Evolutionary conservation across 352 stramenopile species (phyloP).

Genomic region (Phytophthora sansomeana): DNA sequence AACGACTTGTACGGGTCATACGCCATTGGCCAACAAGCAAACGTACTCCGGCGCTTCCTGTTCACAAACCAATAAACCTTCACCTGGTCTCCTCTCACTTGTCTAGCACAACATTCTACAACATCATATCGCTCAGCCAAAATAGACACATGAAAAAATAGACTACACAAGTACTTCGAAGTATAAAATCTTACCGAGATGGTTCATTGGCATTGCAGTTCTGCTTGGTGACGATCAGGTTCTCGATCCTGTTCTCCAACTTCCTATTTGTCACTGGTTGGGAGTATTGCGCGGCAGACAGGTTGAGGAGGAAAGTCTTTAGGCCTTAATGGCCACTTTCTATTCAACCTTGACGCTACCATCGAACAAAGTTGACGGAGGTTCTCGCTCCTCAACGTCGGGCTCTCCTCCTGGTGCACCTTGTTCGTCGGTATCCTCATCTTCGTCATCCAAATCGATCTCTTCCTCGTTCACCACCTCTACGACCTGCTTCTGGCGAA

Average conservation of each 20-base stretch:
- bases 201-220: slow-evolving; percentile 4
- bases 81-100: slow-evolving; percentile 4
- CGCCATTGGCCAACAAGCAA: slow-evolving; percentile 18
- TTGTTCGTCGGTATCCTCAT: slow-evolving; percentile 56
- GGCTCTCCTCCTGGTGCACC: slow-evolving; percentile 20
- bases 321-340: not conserved
- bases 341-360: slow-evolving; percentile 23
- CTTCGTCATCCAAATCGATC: slow-evolving; percentile 94
- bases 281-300: not conserved
- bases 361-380: slow-evolving; percentile 63
- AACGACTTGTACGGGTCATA: slow-evolving; percentile 61
- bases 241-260: not conserved
- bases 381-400: slow-evolving; percentile 63
- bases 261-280: slow-evolving; percentile 1
- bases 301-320: not conserved
- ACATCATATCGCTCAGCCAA: slow-evolving; percentile 13
- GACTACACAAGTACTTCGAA: slow-evolving; percentile 14
- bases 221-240: slow-evolving; percentile 3
- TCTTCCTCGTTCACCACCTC: slow-evolving; percentile 90
- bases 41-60: not conserved
- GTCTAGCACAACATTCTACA: not conserved
- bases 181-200: slow-evolving; percentile 9
- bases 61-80: slow-evolving; percentile 1
- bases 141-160: slow-evolving; percentile 34
- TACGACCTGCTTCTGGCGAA: slow-evolving; percentile 84